A percentile compares a stretch with the other conserved stretches of the same genome.
Evolutionary conservation across 495 filamentous ascomycete species (phyloP).

Genomic region (Lasiosphaeriaceae sp.): DNA sequence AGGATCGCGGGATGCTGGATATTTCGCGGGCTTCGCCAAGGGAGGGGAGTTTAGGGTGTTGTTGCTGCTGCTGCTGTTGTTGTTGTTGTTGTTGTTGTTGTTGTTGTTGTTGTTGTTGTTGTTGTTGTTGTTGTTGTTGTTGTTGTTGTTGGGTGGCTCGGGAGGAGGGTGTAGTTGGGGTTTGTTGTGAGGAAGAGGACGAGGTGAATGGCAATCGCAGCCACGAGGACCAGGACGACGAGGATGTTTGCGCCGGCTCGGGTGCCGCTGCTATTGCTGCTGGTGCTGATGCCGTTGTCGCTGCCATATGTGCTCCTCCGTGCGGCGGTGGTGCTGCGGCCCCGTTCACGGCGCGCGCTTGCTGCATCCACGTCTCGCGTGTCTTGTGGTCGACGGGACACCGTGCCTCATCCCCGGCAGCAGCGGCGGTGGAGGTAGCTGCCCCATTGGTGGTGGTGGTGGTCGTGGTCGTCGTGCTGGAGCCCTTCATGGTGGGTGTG

Average conservation of each 20-base stretch:
- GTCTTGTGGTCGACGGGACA: slow-evolving; percentile 90
- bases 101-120: too few species aligned
- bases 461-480: background rate
- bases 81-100: too few species aligned
- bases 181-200: slow-evolving; percentile 1
- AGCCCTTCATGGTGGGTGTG: slow-evolving; percentile 1
- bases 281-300: slow-evolving; percentile 17
- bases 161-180: slow-evolving; percentile 3
- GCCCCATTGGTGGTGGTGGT: slow-evolving; percentile 1
- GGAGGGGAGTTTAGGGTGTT: slow-evolving; percentile 11
- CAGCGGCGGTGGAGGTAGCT: background rate
- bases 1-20: slow-evolving; percentile 54
- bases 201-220: background rate
- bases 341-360: slow-evolving; percentile 30
- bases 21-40: slow-evolving; percentile 33
- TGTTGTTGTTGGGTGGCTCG: slow-evolving; percentile 1
- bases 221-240: slow-evolving; percentile 2
- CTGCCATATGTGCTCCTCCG: background rate
- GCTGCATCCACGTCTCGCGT: slow-evolving; percentile 72
- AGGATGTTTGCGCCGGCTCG: background rate
- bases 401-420: slow-evolving; percentile 31
- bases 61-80: too few species aligned
- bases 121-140: too few species aligned
- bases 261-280: slow-evolving; percentile 1
- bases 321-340: background rate